Evolutionary conservation across 2,329 filamentous ascomycete species (phyloP).

Genomic region (Pseudogymnoascus sp.): DNA sequence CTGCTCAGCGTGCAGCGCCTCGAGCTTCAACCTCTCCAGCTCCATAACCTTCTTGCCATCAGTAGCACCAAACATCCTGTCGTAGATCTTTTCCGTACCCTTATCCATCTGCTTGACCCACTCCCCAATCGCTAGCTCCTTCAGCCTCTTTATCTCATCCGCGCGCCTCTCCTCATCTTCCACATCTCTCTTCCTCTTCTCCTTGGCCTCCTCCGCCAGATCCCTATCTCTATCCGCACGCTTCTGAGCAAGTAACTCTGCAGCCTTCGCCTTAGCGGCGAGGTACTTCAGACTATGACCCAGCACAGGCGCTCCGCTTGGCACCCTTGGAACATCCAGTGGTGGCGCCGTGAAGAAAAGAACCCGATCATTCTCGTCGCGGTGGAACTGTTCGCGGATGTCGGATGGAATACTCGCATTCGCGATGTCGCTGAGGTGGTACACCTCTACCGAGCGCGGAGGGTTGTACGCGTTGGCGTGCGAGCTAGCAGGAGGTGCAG

Average conservation of each 20-base stretch:
- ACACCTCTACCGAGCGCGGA: slow-evolving; percentile 55
- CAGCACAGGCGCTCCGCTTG: slow-evolving; percentile 27
- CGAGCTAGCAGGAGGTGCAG: background rate
- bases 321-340: slow-evolving; percentile 35
- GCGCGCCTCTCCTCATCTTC: slow-evolving; percentile 25
- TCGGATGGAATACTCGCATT: slow-evolving; percentile 57
- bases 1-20: background rate
- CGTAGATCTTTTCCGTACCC: slow-evolving; percentile 24
- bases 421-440: slow-evolving; percentile 53
- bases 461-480: slow-evolving; percentile 44
- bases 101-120: slow-evolving; percentile 14
- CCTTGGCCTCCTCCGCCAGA: slow-evolving; percentile 21
- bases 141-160: slow-evolving; percentile 22
- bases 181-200: slow-evolving; percentile 32
- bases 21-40: slow-evolving; percentile 12
- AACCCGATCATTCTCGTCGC: slow-evolving; percentile 55
- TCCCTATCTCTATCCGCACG: slow-evolving; percentile 27
- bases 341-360: slow-evolving; percentile 64
- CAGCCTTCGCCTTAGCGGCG: slow-evolving; percentile 33
- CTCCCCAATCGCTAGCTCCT: slow-evolving; percentile 21
- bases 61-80: slow-evolving; percentile 21
- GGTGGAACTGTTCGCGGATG: slow-evolving; percentile 58
- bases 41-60: slow-evolving; percentile 22
- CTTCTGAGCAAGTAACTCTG: background rate
- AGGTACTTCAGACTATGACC: slow-evolving; percentile 44